A percentile compares a stretch with the other conserved stretches of the same genome.
Evolutionary conservation across 2,329 filamentous ascomycete genomes (phyloP).

Genomic region (Colletotrichum siamense): DNA sequence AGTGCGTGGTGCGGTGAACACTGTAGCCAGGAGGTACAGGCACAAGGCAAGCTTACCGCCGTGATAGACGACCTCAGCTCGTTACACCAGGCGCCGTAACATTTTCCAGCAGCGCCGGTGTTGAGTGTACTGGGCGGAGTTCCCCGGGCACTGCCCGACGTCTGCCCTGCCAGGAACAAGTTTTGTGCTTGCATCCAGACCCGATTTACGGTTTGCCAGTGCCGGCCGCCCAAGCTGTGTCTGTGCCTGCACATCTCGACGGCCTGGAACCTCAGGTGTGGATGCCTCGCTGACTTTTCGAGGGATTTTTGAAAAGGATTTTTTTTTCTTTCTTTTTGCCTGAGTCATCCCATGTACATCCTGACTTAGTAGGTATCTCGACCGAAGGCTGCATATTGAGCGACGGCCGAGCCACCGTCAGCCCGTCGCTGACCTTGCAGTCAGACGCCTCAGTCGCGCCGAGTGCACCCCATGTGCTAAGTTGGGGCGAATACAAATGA

Average conservation of each 20-base stretch:
- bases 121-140: not conserved
- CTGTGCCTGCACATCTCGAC: not conserved
- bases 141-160: not conserved
- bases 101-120: not conserved
- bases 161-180: slow-evolving; percentile 1
- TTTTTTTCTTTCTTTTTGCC: not conserved
- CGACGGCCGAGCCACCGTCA: not conserved
- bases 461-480: not conserved
- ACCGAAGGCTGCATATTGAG: not conserved
- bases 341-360: slow-evolving; percentile 1
- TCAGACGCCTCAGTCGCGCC: not conserved
- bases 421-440: not conserved
- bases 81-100: not conserved
- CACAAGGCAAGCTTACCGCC: not conserved
- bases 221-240: not conserved
- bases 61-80: not conserved
- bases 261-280: not conserved
- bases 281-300: not conserved
- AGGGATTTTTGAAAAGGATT: not conserved
- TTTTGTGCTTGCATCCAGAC: slow-evolving; percentile 5
- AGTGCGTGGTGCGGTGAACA: slow-evolving; percentile 1
- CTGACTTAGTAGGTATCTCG: not conserved
- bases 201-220: not conserved
- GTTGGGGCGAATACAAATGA: not conserved
- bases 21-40: not conserved